These are phyloP conservation scores for Psilocybe cubensis DNA, from an alignment of 768 basidiomycete genomes.

Conservation along the genomic window DNA sequence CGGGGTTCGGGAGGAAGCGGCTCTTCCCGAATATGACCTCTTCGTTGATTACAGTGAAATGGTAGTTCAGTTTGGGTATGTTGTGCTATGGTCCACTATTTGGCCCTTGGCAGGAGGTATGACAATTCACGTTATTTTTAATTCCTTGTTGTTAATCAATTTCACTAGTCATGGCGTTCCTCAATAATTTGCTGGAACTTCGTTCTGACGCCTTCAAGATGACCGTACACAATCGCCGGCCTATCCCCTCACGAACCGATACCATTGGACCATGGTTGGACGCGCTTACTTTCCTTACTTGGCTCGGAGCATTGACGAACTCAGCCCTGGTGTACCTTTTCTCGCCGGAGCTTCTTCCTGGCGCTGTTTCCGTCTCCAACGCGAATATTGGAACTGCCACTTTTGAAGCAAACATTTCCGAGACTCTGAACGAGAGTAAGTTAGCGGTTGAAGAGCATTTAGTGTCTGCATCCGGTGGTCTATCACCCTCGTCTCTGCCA, in stretches of 20 bases:
- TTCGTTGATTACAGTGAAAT: slow-evolving; percentile 96
- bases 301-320: slow-evolving; percentile 88
- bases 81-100: slow-evolving; percentile 89
- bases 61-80: slow-evolving; percentile 94
- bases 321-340: slow-evolving; percentile 68
- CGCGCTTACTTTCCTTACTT: slow-evolving; percentile 83
- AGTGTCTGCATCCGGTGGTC: slow-evolving; percentile 15
- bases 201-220: slow-evolving; percentile 97
- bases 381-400: not conserved
- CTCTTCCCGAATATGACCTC: slow-evolving; percentile 78
- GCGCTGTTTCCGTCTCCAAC: not conserved
- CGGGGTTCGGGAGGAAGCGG: slow-evolving; percentile 73
- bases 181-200: slow-evolving; percentile 93
- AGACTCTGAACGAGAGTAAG: slow-evolving; percentile 4
- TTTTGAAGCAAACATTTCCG: slow-evolving; percentile 2
- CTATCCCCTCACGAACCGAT: slow-evolving; percentile 86
- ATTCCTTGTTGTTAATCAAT: not conserved
- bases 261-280: slow-evolving; percentile 96
- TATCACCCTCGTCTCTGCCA: not conserved
- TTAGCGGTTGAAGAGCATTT: slow-evolving; percentile 19
- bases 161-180: slow-evolving; percentile 68
- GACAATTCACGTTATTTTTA: slow-evolving; percentile 20
- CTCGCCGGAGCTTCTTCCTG: slow-evolving; percentile 20
- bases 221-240: slow-evolving; percentile 79
- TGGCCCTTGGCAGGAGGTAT: slow-evolving; percentile 89